A percentile compares a stretch with the other conserved stretches of the same genome.
Conservation (phyloP, 768 basidiomycete species). For the Lentinula aciculospora region DNA sequence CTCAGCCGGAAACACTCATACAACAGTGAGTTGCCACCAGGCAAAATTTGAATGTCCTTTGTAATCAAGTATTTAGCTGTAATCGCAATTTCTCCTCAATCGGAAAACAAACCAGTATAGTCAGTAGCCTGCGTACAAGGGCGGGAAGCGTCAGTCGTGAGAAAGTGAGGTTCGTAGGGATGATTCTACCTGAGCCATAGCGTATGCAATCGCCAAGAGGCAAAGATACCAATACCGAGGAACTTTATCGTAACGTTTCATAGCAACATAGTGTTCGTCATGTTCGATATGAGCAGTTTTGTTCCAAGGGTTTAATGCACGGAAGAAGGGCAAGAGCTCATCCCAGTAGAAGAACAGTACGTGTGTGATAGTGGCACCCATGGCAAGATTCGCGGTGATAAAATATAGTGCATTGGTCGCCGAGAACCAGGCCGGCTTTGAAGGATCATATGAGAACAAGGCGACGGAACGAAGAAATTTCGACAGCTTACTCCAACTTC, state of each 20-base stretch:
- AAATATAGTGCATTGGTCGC: conserved; percentile 22
- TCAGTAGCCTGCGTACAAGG: conserved; percentile 13
- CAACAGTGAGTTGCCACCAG: conserved; percentile 21
- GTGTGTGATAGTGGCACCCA: conserved; percentile 15
- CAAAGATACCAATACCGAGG: conserved; percentile 18
- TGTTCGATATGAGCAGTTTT: conserved; percentile 19
- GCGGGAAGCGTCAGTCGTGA: background rate
- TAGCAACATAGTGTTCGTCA: conserved; percentile 18
- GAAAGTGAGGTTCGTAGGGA: background rate
- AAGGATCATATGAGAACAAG: background rate
- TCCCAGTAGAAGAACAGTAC: conserved; percentile 29
- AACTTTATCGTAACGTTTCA: conserved; percentile 12
- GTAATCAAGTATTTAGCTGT: background rate
- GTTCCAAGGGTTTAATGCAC: conserved; percentile 21
- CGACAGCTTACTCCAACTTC: conserved; percentile 9
- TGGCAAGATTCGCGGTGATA: conserved; percentile 14
- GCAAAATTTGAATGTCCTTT: conserved; percentile 15
- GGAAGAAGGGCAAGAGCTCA: conserved; percentile 13
- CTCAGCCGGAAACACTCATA: conserved; percentile 3
- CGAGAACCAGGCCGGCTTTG: conserved; percentile 28
- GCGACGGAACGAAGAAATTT: background rate
- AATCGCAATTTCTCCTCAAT: background rate
- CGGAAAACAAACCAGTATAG: conserved; percentile 13
- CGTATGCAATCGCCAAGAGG: conserved; percentile 14
- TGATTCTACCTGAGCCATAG: conserved; percentile 10